Evolutionary conservation across 306 rosid genomes (phyloP), one percentile per base, ranked within the genome.

Genomic region (Myrica gale): DNA sequence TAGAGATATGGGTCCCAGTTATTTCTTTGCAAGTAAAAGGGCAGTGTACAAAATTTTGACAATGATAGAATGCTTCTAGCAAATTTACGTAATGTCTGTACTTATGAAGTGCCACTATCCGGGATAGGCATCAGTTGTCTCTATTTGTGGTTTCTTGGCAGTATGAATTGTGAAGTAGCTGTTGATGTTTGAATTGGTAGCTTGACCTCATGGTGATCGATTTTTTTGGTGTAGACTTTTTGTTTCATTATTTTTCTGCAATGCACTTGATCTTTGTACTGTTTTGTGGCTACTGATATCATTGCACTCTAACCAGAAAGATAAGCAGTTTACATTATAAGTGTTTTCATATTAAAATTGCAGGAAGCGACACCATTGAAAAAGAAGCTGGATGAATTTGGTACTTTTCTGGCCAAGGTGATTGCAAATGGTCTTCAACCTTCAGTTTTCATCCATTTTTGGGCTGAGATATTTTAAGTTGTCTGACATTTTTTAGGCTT

Each of bases 311-410:
- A 57, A 1, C 32, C 32, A 26, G 32, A 23, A 26, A 26, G 32
- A 26, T 26, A 26, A 26, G 32, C 32, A 26, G 32, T 77, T 80
- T 55, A 75, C 68, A 45, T 37, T 68, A 46, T 32, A 50, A 39
- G 68, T 75, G 69, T 69, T 78, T 48, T 26, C 32, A 73, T 71
- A 65, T 75, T 75, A 46, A 58, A 74, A 74, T 74, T 80, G 78
- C 90, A 94, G 98, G 98, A 95, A 86, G 97, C 9, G 69, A 95
- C 98, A 9, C 98, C 97, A 16, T 80, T 95, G 91, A 95, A 95
- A 85, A 95, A 92, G 89, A 95, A 95, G 91, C 82, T 95, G 82
- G 97, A 95, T 4, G 98, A 92, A 54, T 95, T 95, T 79, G 98
- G 98, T 73, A 89, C 97, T 75, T 92, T 95, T 82, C 81, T 95